Conservation (phyloP, 2,329 filamentous ascomycete species). For the Curvularia verruculosa region DNA sequence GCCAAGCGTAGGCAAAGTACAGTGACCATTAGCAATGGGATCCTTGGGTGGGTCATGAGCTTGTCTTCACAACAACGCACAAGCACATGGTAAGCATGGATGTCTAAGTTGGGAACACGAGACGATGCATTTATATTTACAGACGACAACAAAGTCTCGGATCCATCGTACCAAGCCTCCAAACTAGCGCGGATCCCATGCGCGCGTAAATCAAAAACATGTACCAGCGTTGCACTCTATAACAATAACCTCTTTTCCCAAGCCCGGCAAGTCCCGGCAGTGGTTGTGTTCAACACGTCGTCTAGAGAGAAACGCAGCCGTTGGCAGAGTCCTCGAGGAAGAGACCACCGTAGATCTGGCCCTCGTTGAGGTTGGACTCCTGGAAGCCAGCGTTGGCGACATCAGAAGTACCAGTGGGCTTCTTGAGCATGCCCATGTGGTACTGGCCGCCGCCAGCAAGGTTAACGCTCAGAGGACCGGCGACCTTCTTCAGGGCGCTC, state of each 20-base stretch:
- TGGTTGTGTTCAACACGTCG: not conserved
- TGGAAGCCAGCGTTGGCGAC: conserved; percentile 49
- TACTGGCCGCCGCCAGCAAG: conserved; percentile 65
- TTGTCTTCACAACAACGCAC: not conserved
- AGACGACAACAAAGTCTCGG: not conserved
- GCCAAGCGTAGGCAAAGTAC: too few relatives aligned
- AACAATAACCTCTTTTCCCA: not conserved
- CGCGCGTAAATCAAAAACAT: not conserved
- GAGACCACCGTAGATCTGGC: conserved; percentile 49
- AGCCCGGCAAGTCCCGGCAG: not conserved
- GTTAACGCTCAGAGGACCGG: conserved; percentile 56
- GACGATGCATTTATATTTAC: not conserved
- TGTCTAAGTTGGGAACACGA: not conserved
- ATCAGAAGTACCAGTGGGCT: conserved; percentile 56
- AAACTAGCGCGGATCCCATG: not conserved
- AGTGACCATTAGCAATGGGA: not conserved
- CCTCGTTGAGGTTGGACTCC: conserved; percentile 43
- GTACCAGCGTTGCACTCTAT: not conserved
- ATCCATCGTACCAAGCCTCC: not conserved
- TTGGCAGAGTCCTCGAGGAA: conserved; percentile 48
- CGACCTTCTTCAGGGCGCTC: conserved; percentile 56
- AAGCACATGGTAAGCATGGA: not conserved
- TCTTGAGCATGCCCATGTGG: conserved; percentile 68
- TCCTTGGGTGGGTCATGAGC: not conserved
- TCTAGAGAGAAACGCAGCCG: conserved; percentile 42